phyloP scores from a whole-genome alignment of 1,139 yeast species.

The Suhomyces panamericanus region DNA sequence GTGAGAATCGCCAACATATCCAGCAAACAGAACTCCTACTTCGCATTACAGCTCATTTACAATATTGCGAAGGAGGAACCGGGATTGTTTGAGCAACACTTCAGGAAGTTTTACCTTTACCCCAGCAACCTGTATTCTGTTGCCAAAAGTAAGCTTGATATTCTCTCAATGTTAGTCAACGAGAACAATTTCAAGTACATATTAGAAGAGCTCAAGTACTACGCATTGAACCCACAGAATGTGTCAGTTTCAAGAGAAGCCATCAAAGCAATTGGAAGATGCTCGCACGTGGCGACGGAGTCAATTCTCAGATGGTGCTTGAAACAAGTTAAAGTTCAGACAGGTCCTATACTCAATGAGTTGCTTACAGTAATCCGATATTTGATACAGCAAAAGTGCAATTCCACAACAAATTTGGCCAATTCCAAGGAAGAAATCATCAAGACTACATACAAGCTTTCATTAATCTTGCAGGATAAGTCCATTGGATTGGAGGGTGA shows the following conservation, averaged over 20 bases:
- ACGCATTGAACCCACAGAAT: conserved; percentile 46
- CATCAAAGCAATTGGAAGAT: conserved; percentile 56
- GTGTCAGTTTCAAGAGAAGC: conserved; percentile 49
- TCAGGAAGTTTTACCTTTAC: conserved; percentile 55
- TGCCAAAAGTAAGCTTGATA: conserved; percentile 59
- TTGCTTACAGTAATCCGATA: conserved; percentile 68
- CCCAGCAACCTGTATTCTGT: conserved; percentile 55
- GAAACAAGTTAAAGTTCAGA: conserved; percentile 26
- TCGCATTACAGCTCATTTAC: conserved; percentile 45
- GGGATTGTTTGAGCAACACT: conserved; percentile 46
- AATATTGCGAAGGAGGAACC: conserved; percentile 39
- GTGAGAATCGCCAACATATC: conserved; percentile 39
- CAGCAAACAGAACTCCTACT: conserved; percentile 33
- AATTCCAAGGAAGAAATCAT: conserved; percentile 31
- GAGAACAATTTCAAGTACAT: conserved; percentile 53
- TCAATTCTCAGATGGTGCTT: conserved; percentile 46
- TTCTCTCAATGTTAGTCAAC: conserved; percentile 59
- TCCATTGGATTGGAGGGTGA: conserved; percentile 35
- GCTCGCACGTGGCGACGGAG: conserved; percentile 43
- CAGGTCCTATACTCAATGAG: conserved; percentile 51
- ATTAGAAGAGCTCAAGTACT: conserved; percentile 68
- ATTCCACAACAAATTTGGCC: conserved; percentile 17
- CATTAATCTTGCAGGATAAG: conserved; percentile 30
- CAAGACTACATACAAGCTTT: conserved; percentile 40
- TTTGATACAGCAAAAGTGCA: conserved; percentile 60